Percentiles rank a stretch among this genome's conserved stretches.
phyloP scores from a whole-genome alignment of 2,329 filamentous ascomycete genomes.

The Elsinoe necatrix region DNA sequence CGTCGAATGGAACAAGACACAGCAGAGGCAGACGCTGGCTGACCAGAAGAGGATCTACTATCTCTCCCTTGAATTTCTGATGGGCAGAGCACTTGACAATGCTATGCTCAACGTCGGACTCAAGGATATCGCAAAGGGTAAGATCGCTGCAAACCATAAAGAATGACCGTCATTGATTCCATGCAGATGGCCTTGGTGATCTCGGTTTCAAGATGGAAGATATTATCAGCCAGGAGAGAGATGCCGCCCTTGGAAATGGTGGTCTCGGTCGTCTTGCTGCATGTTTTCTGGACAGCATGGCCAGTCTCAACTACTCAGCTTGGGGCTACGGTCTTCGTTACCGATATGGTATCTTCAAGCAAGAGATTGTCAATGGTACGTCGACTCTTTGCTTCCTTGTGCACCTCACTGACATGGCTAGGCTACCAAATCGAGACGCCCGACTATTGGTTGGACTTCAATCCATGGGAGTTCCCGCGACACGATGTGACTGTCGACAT shows the following conservation, averaged over 20 bases:
- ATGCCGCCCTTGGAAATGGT: constrained; percentile 92
- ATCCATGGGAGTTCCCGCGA: constrained; percentile 96
- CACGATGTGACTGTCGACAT: constrained; percentile 95
- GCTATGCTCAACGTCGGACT: constrained; percentile 92
- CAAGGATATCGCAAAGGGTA: constrained; percentile 76
- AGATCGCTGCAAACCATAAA: constrained; percentile 23
- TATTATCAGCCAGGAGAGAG: constrained; percentile 87
- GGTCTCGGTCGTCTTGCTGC: constrained; percentile 90
- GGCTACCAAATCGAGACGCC: constrained; percentile 91
- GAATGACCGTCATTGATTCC: constrained; percentile 17
- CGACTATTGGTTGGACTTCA: constrained; percentile 99
- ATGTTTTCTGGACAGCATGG: constrained; percentile 93
- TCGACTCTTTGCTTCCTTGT: not conserved
- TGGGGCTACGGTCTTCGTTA: constrained; percentile 97
- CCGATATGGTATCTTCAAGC: constrained; percentile 93
- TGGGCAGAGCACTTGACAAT: constrained; percentile 95
- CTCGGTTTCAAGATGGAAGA: constrained; percentile 97
- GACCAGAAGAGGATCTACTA: constrained; percentile 97
- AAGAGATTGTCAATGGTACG: constrained; percentile 85
- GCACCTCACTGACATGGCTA: not conserved
- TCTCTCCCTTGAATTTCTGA: constrained; percentile 91
- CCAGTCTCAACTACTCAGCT: constrained; percentile 87
- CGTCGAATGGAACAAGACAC: constrained; percentile 95
- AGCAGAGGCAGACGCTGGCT: constrained; percentile 84
- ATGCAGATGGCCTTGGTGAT: constrained; percentile 67